phyloP scores from a whole-genome alignment of 768 basidiomycete species.

The Termitomyces heimii region DNA sequence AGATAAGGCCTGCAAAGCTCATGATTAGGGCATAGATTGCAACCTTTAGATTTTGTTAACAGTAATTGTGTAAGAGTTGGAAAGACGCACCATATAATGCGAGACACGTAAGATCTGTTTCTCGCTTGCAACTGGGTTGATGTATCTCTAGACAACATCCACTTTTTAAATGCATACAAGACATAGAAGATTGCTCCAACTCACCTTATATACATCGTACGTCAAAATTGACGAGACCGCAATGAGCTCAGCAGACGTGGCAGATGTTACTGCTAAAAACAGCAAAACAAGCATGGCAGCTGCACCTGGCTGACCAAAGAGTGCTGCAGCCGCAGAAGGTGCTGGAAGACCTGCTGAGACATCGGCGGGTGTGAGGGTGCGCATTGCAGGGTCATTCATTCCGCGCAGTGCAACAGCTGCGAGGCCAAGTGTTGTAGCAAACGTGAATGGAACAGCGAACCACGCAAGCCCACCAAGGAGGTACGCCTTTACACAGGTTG shows the following conservation, averaged over 20 bases:
- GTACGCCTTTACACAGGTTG: constrained; percentile 87
- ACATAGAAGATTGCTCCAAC: background rate
- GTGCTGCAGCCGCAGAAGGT: constrained; percentile 74
- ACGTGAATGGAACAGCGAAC: constrained; percentile 83
- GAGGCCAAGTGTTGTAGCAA: constrained; percentile 85
- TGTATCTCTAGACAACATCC: constrained; percentile 44
- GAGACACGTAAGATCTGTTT: constrained; percentile 63
- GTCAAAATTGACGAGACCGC: constrained; percentile 83
- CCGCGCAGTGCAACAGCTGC: constrained; percentile 77
- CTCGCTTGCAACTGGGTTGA: constrained; percentile 80
- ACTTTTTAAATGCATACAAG: background rate
- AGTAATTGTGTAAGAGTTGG: background rate
- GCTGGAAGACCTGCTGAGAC: constrained; percentile 86
- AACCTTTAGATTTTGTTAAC: constrained; percentile 34
- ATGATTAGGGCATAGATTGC: constrained; percentile 68
- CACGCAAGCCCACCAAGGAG: constrained; percentile 85
- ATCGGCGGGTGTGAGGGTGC: constrained; percentile 44
- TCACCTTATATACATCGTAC: constrained; percentile 79
- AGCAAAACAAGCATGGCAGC: constrained; percentile 73
- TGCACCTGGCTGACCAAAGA: constrained; percentile 79
- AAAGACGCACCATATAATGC: constrained; percentile 52
- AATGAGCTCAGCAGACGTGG: constrained; percentile 87
- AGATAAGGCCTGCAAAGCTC: constrained; percentile 78
- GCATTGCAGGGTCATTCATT: constrained; percentile 40
- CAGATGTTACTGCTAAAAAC: constrained; percentile 84